A percentile compares a stretch with the other conserved stretches of the same genome.
phyloP scores from a whole-genome alignment of 805 yeast genomes.

The Wickerhamomyces sydowiorum region DNA sequence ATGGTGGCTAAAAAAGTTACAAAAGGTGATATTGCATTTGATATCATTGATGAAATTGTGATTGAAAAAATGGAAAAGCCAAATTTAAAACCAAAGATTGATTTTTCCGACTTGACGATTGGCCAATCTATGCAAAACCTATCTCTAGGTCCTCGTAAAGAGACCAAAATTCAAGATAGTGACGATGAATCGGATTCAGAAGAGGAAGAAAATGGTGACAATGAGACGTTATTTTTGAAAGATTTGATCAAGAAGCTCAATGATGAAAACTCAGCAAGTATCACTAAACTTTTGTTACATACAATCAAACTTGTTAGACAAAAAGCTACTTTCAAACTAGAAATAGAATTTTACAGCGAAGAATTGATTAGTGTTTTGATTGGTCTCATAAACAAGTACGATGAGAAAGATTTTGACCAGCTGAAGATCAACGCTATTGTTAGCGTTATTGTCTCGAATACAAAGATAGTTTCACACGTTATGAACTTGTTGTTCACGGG shows the following conservation, averaged over 20 bases:
- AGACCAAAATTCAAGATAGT: conserved; percentile 12
- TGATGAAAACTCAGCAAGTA: conserved; percentile 35
- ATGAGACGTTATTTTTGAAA: conserved; percentile 65
- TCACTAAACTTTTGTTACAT: conserved; percentile 38
- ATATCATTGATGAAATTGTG: conserved; percentile 20
- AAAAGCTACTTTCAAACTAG: conserved; percentile 55
- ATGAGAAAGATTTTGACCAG: conserved; percentile 56
- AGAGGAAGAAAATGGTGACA: conserved; percentile 27
- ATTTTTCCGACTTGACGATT: conserved; percentile 12
- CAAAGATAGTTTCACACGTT: conserved; percentile 34
- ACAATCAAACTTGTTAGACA: conserved; percentile 52
- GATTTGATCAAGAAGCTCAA: conserved; percentile 58
- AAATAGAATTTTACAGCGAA: conserved; percentile 52
- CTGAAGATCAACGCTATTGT: conserved; percentile 58
- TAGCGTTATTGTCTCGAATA: conserved; percentile 53
- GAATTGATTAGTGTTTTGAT: conserved; percentile 46
- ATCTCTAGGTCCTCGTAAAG: conserved; percentile 6
- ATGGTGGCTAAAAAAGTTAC: conserved; percentile 46
- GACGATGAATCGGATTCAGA: conserved; percentile 26
- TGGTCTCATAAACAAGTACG: conserved; percentile 51
- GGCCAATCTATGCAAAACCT: conserved; percentile 6
- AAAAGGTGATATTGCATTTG: conserved; percentile 22
- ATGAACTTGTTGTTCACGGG: conserved; percentile 50
- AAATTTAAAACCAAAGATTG: conserved; percentile 3
- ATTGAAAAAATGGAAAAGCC: conserved; percentile 4